phyloP scores from a whole-genome alignment of 2,329 filamentous ascomycete species.

The Dichotomopilus funicola region DNA sequence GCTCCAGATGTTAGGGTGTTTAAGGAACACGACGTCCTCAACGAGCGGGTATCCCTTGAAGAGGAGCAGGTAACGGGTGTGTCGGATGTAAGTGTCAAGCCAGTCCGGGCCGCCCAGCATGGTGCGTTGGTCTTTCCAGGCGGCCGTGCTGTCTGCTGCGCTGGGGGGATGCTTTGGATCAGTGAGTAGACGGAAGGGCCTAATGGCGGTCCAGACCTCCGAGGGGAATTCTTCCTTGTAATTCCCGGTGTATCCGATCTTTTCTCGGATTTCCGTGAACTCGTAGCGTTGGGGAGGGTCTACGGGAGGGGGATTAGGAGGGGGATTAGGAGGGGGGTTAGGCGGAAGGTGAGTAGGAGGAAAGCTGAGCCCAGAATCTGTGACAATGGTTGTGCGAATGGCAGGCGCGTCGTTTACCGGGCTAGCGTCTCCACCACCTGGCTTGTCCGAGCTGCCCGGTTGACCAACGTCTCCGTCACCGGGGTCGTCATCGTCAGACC shows the following conservation, averaged over 20 bases:
- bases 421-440: no score
- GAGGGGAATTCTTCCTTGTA: background rate
- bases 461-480: no score
- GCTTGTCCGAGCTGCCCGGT: no score
- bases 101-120: conserved; percentile 9
- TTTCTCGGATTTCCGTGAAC: background rate
- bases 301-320: no score
- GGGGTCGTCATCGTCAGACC: no score
- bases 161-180: no score
- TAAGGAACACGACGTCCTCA: conserved; percentile 28
- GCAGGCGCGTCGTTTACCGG: no score
- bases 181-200: background rate
- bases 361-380: no score
- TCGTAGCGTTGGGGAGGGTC: background rate
- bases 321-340: no score
- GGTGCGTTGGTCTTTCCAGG: conserved; percentile 4
- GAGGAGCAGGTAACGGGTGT: conserved; percentile 1
- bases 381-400: no score
- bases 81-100: background rate
- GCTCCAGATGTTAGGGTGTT: conserved; percentile 21
- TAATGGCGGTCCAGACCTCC: background rate
- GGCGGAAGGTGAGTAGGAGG: no score
- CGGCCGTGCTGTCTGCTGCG: no score
- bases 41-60: conserved; percentile 29
- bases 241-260: background rate